Evolutionary conservation across 73 alveolate genomes (phyloP).

Genomic region (Effrenium voratum): DNA sequence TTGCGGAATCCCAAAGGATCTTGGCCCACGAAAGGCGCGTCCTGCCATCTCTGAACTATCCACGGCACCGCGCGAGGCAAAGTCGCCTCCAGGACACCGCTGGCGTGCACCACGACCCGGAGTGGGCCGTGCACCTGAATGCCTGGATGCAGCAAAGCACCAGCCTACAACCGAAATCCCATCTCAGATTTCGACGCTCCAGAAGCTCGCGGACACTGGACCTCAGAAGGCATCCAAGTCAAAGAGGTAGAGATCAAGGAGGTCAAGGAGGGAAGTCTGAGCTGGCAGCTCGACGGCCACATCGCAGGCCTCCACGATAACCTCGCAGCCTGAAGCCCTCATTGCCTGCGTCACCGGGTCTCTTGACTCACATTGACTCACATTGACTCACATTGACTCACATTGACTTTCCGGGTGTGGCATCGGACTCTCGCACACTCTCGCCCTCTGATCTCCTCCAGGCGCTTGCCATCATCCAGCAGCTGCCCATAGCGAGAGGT

Average conservation of each 20-base stretch:
- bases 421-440: background rate
- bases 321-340: background rate
- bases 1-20: conserved; percentile 55
- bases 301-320: conserved; percentile 38
- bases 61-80: no score
- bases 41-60: no score
- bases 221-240: background rate
- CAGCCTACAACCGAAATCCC: background rate
- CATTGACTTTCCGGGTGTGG: background rate
- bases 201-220: conserved; percentile 35
- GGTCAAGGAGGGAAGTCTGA: background rate
- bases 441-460: no score
- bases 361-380: background rate
- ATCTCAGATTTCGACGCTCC: conserved; percentile 10
- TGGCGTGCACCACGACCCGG: conserved; percentile 70
- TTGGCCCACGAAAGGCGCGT: conserved; percentile 50
- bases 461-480: background rate
- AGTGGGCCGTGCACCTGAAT: conserved; percentile 54
- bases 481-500: conserved; percentile 38
- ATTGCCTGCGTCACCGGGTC: background rate
- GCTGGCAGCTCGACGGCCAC: conserved; percentile 42
- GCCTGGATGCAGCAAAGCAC: background rate
- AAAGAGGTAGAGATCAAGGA: background rate
- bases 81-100: conserved; percentile 47
- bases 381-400: background rate